Conservation (phyloP, 441 rosid species). For the Dalechampia spathulata region DNA sequence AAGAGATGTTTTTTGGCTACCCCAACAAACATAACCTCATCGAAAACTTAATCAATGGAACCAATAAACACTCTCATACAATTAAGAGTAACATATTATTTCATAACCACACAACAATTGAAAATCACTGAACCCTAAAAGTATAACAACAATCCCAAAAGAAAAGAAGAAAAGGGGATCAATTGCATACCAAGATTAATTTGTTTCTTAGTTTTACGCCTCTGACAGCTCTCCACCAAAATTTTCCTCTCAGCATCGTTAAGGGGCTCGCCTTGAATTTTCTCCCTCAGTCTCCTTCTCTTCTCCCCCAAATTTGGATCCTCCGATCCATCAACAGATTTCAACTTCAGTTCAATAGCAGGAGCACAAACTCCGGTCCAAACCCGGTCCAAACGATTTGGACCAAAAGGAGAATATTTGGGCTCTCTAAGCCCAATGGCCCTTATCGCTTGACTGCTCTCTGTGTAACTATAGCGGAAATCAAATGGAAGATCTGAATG, state of each 20-base stretch:
- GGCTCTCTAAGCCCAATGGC: slow-evolving; percentile 91
- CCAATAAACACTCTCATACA: too few species aligned
- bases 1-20: too few species aligned
- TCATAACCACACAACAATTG: too few species aligned
- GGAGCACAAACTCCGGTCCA: slow-evolving; percentile 97
- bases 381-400: slow-evolving; percentile 56
- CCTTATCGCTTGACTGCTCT: slow-evolving; percentile 54
- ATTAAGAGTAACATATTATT: too few species aligned
- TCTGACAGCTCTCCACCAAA: slow-evolving; percentile 60
- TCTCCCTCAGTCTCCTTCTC: slow-evolving; percentile 48
- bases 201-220: slow-evolving; percentile 61
- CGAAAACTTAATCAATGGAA: too few species aligned
- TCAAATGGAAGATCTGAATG: slow-evolving; percentile 68
- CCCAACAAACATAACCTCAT: too few species aligned
- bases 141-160: background rate
- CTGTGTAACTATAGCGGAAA: slow-evolving; percentile 87
- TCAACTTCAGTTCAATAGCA: slow-evolving; percentile 52
- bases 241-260: slow-evolving; percentile 71
- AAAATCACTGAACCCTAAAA: too few species aligned
- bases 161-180: too few species aligned
- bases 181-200: slow-evolving; percentile 59
- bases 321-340: slow-evolving; percentile 57
- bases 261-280: slow-evolving; percentile 60
- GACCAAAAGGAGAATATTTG: slow-evolving; percentile 90
- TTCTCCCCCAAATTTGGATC: slow-evolving; percentile 68